These are phyloP conservation scores for Hydrangea macrophylla DNA, from an alignment of 148 eudicot genomes.

Conservation along the genomic window DNA sequence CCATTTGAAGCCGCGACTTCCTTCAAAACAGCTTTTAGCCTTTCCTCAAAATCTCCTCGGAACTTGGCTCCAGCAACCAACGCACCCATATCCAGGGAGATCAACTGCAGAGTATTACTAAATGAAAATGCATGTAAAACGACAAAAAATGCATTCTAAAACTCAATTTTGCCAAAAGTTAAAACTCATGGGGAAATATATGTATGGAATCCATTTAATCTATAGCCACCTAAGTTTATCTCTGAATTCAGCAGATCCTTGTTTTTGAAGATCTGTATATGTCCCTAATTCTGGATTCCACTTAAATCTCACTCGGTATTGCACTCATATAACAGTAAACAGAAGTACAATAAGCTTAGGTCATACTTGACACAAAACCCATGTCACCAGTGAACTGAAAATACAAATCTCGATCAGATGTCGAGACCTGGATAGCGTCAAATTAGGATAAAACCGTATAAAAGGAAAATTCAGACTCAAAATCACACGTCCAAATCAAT, in stretches of 20 bases:
- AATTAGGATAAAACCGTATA: not conserved
- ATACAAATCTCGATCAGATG: too few species aligned
- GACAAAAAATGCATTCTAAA: not conserved
- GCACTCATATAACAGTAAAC: too few species aligned
- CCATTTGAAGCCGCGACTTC: conserved; percentile 96
- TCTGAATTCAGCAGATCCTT: not conserved
- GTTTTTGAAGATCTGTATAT: not conserved
- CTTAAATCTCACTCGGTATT: not conserved
- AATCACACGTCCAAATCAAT: not conserved
- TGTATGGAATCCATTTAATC: not conserved
- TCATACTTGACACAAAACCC: too few species aligned
- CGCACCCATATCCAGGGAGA: conserved; percentile 96
- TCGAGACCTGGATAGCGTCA: too few species aligned
- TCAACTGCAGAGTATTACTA: conserved; percentile 44
- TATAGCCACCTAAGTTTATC: not conserved
- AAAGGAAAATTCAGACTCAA: not conserved
- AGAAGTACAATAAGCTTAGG: too few species aligned
- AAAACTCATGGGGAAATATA: not conserved
- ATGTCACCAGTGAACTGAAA: too few species aligned
- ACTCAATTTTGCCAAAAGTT: not conserved
- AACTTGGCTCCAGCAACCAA: conserved; percentile 97
- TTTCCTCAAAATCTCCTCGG: conserved; percentile 97
- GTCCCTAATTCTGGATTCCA: not conserved
- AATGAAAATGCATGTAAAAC: conserved; percentile 2
- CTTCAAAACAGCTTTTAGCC: conserved; percentile 93